Evolutionary conservation across 495 filamentous ascomycete genomes (phyloP).

Genomic region (Talaromyces nanjingensis): DNA sequence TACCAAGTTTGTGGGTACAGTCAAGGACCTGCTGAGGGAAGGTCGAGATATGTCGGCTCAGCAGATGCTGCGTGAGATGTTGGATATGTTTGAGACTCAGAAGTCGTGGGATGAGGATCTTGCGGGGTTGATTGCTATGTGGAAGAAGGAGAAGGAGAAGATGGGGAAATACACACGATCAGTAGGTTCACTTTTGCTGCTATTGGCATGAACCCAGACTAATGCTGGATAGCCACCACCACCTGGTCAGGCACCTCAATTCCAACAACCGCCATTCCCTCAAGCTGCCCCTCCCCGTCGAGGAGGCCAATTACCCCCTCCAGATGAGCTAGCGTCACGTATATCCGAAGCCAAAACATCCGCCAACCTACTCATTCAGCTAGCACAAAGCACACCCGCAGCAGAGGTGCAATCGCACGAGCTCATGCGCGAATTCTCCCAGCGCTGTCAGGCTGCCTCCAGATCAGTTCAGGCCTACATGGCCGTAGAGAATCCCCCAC

Average conservation of each 20-base stretch:
- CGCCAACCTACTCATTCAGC: conserved; percentile 82
- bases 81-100: conserved; percentile 62
- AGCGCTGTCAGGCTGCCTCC: conserved; percentile 75
- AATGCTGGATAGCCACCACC: conserved; percentile 3
- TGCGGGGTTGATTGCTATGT: conserved; percentile 63
- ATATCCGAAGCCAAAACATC: conserved; percentile 87
- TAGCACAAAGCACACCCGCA: conserved; percentile 74
- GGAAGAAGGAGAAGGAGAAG: conserved; percentile 73
- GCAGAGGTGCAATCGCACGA: conserved; percentile 73
- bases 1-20: conserved; percentile 63
- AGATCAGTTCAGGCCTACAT: conserved; percentile 81
- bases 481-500: conserved; percentile 62
- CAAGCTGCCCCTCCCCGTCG: conserved; percentile 35
- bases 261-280: conserved; percentile 18
- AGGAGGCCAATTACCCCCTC: conserved; percentile 52
- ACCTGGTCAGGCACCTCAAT: conserved; percentile 10
- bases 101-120: conserved; percentile 71
- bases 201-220: neutral
- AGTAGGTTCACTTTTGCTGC: neutral
- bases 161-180: neutral
- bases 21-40: conserved; percentile 69
- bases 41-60: conserved; percentile 69
- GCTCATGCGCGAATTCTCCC: conserved; percentile 83
- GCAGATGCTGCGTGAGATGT: conserved; percentile 77
- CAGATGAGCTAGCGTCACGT: conserved; percentile 73